Base-by-base conservation (phyloP, 2,329 filamentous ascomycete species). In the Grosmannia clavigera region DNA sequence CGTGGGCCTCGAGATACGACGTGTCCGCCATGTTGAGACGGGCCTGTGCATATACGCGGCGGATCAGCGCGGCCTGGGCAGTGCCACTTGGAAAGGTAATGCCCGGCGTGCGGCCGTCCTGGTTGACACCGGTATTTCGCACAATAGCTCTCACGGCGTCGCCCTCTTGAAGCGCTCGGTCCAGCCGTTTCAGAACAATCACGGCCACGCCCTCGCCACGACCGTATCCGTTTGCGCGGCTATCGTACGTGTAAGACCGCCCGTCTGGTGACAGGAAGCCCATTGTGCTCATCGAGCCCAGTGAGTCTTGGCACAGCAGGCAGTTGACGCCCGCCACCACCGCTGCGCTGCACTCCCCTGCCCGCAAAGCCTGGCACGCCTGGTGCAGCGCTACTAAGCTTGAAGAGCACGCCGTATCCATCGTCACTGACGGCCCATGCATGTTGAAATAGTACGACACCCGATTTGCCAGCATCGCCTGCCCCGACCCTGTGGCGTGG, bases 161-260 rank as follows among this genome's bases (percentile, higher is more conserved):
- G 12, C 75, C 76, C 54, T 74, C 62, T 1, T 70, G 74, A 46
- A 75, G 70, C 1, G 71, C 70, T 2, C 43, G 25, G 10, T 61
- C 57, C 0, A 81, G 66, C 0, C 68, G 70, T 66, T 80, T 80
- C 2, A 82, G 62, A 2, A 78, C 59, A 4, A 81, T 57, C 9
- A 69, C 67, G 0, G 68, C 74, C n/a, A 74, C 67, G 3, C 77
- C 78, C 64, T 82, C 79, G 4, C 76, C 78, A n/a, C 78, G 72
- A 0, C 69, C 74, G 62, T 81, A 81, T 3, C 79, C 79, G 58
- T 76, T 70, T 0, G 72, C 79, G 3, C 68, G 65, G 19, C 67
- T 62, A 61, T 79, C 77, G 56, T 71, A 77, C 0, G 71, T 74
- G 27, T 58, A 63, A 1, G 62, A 67, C 14, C 59, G 58, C 16